Base-by-base conservation (phyloP, 148 eudicot genomes). In the Fagopyrum esculentum region DNA sequence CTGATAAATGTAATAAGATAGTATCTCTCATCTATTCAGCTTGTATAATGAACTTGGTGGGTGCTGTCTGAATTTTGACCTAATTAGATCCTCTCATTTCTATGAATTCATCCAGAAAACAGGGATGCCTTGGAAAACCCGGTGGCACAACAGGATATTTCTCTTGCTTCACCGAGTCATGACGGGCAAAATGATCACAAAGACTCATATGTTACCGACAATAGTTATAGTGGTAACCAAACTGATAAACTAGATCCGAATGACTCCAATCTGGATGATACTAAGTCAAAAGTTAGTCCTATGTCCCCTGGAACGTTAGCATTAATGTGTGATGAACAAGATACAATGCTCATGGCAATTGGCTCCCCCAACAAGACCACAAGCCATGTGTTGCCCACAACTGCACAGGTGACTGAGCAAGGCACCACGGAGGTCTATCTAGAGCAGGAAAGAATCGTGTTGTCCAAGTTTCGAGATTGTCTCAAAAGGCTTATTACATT, bases 381-480 rank as follows among this genome's bases (percentile, higher is more conserved):
- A 75, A 80, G 63, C 72, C 82, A 78, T 73, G 78, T 69, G 29
- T 56, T 80, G 35, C 78, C 83, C 47, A 54, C 78, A 7, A 70
- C 95, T 56, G 75, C 85, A 11, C 89, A 86, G 49, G 73, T 81
- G 82, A 85, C 87, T 48, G 87, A 85, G 76, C 82, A 82, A 76
- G 87, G 84, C 72, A 66, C 76, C 77, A 77, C 87, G 6, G 94
- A 92, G 73, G 78, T 84, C 76, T 89, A 87, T 80, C 90, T 86
- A 6, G 98, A 89, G 80, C 98, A 95, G 81, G 99, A 95, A 82
- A 83, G 87, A 80, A 87, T 86, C 57, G 87, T 92, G 9, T 81
- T 95, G 79, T 84, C 91, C 51, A 92, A 89, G 80, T 88, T 92
- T 77, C 89, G 97, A 61, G 99, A 95, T 82, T 95, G 94, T 81